Evolutionary conservation across 2,329 filamentous ascomycete genomes (phyloP).

Genomic region (Septoria linicola): DNA sequence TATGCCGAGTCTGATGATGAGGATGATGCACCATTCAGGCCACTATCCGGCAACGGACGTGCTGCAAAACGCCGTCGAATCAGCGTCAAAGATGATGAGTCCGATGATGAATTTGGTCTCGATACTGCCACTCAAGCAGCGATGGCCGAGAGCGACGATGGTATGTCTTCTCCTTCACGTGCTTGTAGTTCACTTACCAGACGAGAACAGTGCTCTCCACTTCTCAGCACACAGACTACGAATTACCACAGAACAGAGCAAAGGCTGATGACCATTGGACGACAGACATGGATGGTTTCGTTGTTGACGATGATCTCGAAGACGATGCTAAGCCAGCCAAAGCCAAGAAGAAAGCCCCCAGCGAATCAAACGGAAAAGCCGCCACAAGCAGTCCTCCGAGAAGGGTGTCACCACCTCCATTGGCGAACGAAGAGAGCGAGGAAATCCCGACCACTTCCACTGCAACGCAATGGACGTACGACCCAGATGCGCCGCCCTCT

Average conservation of each 20-base stretch:
- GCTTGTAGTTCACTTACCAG: conserved; percentile 24
- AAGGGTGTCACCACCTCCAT: conserved; percentile 50
- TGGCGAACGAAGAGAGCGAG: conserved; percentile 48
- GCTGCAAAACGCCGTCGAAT: conserved; percentile 60
- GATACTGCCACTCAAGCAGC: conserved; percentile 58
- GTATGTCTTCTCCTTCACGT: conserved; percentile 40
- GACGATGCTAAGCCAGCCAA: conserved; percentile 66
- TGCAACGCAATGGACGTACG: conserved; percentile 77
- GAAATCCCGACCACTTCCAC: conserved; percentile 63
- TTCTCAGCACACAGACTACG: conserved; percentile 18
- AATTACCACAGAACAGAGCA: too few relatives aligned
- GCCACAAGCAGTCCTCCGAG: conserved; percentile 29
- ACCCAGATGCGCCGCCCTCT: conserved; percentile 58
- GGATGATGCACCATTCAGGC: conserved; percentile 68
- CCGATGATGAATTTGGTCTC: conserved; percentile 67
- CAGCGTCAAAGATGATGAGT: conserved; percentile 63
- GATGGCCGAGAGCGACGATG: conserved; percentile 58
- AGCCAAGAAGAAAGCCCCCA: conserved; percentile 46
- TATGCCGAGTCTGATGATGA: conserved; percentile 83
- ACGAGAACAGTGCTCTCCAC: conserved; percentile 20
- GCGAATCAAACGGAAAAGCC: conserved; percentile 52
- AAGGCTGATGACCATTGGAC: too few relatives aligned
- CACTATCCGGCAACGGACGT: conserved; percentile 49
- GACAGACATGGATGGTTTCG: conserved; percentile 76
- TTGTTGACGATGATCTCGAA: conserved; percentile 84